These are phyloP conservation scores for Colletotrichum spaethianum DNA, from an alignment of 2,329 filamentous ascomycete genomes.

Conservation along the genomic window DNA sequence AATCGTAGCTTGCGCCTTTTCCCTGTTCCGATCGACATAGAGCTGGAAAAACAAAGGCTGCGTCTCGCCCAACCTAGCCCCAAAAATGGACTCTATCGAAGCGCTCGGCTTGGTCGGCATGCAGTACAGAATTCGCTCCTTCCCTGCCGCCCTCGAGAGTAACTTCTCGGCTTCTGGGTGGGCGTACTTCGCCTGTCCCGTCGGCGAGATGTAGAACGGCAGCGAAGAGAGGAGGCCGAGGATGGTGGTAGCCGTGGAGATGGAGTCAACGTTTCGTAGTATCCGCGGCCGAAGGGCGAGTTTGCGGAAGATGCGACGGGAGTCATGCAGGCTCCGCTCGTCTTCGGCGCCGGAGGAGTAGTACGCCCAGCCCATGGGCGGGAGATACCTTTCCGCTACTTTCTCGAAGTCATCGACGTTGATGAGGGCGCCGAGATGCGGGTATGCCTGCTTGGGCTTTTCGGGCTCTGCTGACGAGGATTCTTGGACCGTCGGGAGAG, in stretches of 20 bases:
- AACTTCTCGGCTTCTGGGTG: conserved; percentile 71
- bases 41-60: conserved; percentile 69
- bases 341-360: conserved; percentile 89
- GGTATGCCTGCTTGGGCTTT: conserved; percentile 36
- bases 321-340: conserved; percentile 78
- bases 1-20: conserved; percentile 64
- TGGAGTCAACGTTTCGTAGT: conserved; percentile 81
- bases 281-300: conserved; percentile 83
- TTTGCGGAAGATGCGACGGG: conserved; percentile 79
- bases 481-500: background rate
- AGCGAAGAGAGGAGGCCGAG: conserved; percentile 66
- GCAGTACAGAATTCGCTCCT: conserved; percentile 34
- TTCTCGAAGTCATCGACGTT: conserved; percentile 55
- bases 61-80: background rate
- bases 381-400: conserved; percentile 49
- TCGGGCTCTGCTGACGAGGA: background rate
- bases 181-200: conserved; percentile 74
- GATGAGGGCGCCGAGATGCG: conserved; percentile 50
- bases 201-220: conserved; percentile 75
- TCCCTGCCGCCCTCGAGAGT: conserved; percentile 15
- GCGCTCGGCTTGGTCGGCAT: conserved; percentile 35
- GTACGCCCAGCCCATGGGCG: conserved; percentile 65
- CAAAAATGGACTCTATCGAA: conserved; percentile 22
- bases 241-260: conserved; percentile 69
- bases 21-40: conserved; percentile 70